Evolutionary conservation across 1,284 basidiomycete genomes (phyloP).

Genomic region (Inonotus obliquus): DNA sequence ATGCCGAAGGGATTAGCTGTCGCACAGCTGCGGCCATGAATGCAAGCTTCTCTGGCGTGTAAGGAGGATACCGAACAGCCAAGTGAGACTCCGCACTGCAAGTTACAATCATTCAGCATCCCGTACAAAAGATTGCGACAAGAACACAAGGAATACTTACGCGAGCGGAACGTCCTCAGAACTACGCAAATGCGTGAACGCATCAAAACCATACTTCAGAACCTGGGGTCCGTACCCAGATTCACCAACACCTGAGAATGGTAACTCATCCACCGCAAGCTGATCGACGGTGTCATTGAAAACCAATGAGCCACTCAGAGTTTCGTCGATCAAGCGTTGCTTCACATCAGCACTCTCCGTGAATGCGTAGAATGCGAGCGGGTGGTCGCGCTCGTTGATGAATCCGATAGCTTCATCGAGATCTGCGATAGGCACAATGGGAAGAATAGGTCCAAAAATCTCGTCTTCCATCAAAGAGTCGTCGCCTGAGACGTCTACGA

Average conservation of each 20-base stretch:
- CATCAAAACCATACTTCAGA: constrained; percentile 29
- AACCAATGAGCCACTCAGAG: constrained; percentile 27
- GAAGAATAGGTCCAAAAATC: constrained; percentile 47
- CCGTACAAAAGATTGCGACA: constrained; percentile 18
- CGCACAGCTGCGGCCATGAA: constrained; percentile 12
- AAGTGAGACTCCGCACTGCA: constrained; percentile 23
- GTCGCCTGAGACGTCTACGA: constrained; percentile 33
- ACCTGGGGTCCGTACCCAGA: constrained; percentile 29
- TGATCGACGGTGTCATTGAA: constrained; percentile 30
- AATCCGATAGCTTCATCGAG: constrained; percentile 35
- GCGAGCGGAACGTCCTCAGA: constrained; percentile 26
- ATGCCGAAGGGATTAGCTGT: constrained; percentile 9
- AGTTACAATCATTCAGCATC: neutral
- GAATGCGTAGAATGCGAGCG: constrained; percentile 40
- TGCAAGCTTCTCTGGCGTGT: constrained; percentile 20
- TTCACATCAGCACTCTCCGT: constrained; percentile 29
- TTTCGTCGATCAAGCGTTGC: constrained; percentile 28
- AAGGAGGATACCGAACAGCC: constrained; percentile 24
- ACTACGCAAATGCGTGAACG: constrained; percentile 29
- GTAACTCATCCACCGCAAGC: constrained; percentile 24
- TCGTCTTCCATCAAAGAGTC: constrained; percentile 43
- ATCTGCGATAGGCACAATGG: constrained; percentile 41
- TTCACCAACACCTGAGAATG: constrained; percentile 29
- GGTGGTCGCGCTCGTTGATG: constrained; percentile 31
- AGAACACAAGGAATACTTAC: neutral